These are phyloP conservation scores for Leersia perrieri DNA, from an alignment of 176 grass and related monocot species.

Conservation along the genomic window DNA sequence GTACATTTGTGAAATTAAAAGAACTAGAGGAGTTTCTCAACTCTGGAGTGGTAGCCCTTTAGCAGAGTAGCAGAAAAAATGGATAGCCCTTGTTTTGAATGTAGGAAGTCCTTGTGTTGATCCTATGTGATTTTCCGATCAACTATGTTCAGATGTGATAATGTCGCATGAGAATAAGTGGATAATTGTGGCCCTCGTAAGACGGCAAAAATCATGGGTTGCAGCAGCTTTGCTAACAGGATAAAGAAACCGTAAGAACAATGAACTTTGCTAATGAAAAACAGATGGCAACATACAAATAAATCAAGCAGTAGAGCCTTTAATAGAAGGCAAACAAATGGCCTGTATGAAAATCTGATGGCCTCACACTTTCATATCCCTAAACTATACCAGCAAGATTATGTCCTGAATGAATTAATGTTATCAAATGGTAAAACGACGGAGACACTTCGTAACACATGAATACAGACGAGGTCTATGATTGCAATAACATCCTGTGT, in stretches of 20 bases:
- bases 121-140: neutral
- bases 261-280: neutral
- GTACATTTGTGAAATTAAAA: conserved; percentile 15
- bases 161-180: neutral
- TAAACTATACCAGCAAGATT: conserved; percentile 22
- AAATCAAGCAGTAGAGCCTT: neutral
- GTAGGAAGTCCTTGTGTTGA: neutral
- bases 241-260: neutral
- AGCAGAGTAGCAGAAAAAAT: too few relatives aligned
- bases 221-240: neutral
- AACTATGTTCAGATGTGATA: too few relatives aligned
- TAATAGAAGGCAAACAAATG: neutral
- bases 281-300: neutral
- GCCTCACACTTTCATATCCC: conserved; percentile 5
- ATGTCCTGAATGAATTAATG: conserved; percentile 45
- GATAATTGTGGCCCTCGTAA: neutral
- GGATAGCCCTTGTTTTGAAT: neutral
- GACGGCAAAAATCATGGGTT: neutral
- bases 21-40: neutral
- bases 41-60: neutral
- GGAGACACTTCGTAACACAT: neutral
- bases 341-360: neutral
- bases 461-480: conserved; percentile 26
- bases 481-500: conserved; percentile 20
- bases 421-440: conserved; percentile 37